These are phyloP conservation scores for Boeremia exigua DNA, from an alignment of 2,329 filamentous ascomycete genomes.

Conservation along the genomic window DNA sequence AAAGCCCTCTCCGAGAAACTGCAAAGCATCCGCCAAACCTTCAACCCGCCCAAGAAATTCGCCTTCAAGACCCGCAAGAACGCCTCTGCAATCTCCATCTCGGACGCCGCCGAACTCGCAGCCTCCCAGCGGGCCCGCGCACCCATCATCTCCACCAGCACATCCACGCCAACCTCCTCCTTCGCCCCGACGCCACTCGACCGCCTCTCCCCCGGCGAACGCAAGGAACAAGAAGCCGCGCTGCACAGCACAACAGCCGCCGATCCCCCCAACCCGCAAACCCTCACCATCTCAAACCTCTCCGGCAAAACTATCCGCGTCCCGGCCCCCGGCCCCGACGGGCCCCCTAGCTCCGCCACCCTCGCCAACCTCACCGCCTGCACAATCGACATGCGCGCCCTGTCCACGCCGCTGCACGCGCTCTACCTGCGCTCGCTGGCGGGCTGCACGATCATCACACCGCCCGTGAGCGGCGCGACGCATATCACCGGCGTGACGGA, in stretches of 20 bases:
- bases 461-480: conserved; percentile 77
- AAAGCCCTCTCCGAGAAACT: conserved; percentile 82
- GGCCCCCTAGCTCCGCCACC: conserved; percentile 71
- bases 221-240: conserved; percentile 35
- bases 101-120: conserved; percentile 62
- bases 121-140: conserved; percentile 54
- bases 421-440: conserved; percentile 72
- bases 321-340: conserved; percentile 71
- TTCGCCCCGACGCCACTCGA: conserved; percentile 50
- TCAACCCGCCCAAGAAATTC: conserved; percentile 78
- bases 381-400: conserved; percentile 80
- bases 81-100: conserved; percentile 60
- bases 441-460: conserved; percentile 76
- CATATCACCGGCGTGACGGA: conserved; percentile 79
- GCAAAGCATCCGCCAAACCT: conserved; percentile 69
- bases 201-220: conserved; percentile 41
- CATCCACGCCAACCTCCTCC: conserved; percentile 49
- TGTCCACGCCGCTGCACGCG: conserved; percentile 68
- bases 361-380: conserved; percentile 73
- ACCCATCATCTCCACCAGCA: conserved; percentile 48
- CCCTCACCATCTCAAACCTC: conserved; percentile 71
- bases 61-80: conserved; percentile 73
- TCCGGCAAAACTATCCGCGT: conserved; percentile 76
- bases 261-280: conserved; percentile 8
- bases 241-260: not conserved